Evolutionary conservation across 2,329 filamentous ascomycete genomes (phyloP), one percentile per base, ranked within the genome.

Genomic region (Dactylellina sp.): DNA sequence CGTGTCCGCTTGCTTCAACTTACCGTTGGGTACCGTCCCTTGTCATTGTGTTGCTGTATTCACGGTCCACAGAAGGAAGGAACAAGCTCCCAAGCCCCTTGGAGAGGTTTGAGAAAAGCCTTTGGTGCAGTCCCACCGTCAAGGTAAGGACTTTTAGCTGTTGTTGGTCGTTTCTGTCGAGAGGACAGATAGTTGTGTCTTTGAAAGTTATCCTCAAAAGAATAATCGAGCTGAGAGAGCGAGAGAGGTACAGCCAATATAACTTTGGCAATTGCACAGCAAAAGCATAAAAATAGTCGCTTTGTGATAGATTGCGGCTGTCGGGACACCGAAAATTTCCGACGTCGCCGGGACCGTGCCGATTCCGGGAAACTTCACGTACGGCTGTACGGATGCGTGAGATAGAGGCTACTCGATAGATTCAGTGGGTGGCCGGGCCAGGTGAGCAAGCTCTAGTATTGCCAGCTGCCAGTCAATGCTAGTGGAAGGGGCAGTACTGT

Each of bases 41-140:
- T 53, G 68, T 72, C 68, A 72, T 72, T 57, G 52, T 59, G 60
- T 72, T 72, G 60, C 42, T 71, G 57, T 53, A 42, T 59, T 61
- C 50, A 24, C 46, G 55, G 39, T 59, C 60, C 60, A 37, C 53
- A 65, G 68, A 60, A 61, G 68, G 68, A 64, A 72, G 68, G 68
- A 64, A 63, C 49, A 72, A 72, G 49, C 68, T 47, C n/a, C 49
- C 37, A 35, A 46, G 37, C 44, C 66, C 65, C 57, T 40, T 44
- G 37, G 50, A 59, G 57, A 71, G 52, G 12, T 71, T 56, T 52
- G 66, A 71, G 57, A 49, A 57, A 63, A 50, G 50, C 44, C 59
- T 46, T 32, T 64, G 35, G 47, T 46, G 61, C 49, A 56, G 57
- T 60, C 16, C 24, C 37, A 59, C 68, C 53, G 68, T 50, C 39